Evolutionary conservation across 495 filamentous ascomycete genomes (phyloP).

Genomic region (Aspergillus nidulans): DNA sequence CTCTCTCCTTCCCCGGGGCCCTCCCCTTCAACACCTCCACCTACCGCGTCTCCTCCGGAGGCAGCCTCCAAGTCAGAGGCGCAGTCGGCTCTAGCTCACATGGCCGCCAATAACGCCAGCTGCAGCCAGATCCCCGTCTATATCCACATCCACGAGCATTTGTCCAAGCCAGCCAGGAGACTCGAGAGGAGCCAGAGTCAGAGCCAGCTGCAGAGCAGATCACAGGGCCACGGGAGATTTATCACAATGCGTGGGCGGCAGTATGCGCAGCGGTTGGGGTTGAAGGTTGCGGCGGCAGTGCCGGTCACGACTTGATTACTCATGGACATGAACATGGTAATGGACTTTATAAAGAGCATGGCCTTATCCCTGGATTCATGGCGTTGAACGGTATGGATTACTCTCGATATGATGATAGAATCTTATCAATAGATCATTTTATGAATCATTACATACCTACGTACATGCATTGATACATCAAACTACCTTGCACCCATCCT

Average conservation of each 20-base stretch:
- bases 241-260: neutral
- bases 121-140: neutral
- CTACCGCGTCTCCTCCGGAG: neutral
- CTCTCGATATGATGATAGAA: neutral
- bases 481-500: neutral
- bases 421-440: neutral
- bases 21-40: neutral
- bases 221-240: neutral
- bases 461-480: neutral
- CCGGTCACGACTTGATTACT: neutral
- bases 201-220: neutral
- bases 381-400: too few relatives aligned
- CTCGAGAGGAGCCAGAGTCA: neutral
- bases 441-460: conserved; percentile 4
- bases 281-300: neutral
- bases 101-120: neutral
- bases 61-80: neutral
- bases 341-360: neutral
- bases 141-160: neutral
- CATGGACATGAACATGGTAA: too few relatives aligned
- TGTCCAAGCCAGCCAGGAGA: neutral
- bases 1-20: neutral
- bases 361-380: neutral
- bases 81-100: neutral
- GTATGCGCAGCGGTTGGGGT: neutral